Evolutionary conservation across 306 rosid genomes (phyloP), one percentile per base, ranked within the genome.

Genomic region (Myrica gale): DNA sequence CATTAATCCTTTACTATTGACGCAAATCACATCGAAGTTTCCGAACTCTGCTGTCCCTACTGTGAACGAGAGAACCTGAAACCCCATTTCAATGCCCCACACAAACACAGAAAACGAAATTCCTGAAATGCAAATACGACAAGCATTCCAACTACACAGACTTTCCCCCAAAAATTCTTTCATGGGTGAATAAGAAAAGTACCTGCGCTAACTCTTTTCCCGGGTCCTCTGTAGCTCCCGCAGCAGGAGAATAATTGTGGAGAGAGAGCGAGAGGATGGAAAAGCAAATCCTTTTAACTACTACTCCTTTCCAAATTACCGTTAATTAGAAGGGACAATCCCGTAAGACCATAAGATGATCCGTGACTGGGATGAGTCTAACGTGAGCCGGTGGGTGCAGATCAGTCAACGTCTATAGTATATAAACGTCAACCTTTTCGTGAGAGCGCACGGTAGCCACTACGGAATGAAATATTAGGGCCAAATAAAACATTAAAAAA

Each of bases 251-350:
- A 75, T 7, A 37, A 72, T 44, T 75, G 51, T 65, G 44, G 62
- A 63, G 69, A 77, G 56, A 57, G 71, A 69, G 70, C 57, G 79
- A 74, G 71, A 61, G 20, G 42, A 60, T 51, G 71, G 9, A 69
- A 47, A 77, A 26, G 78, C 52, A 75, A 74, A 65, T 13, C 68
- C 60, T 57, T 57, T 62, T 26, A 84, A 82, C 86, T 74, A 77
- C 80, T 88, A 71, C 76, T 69, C 65, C 60, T 79, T 79, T 23
- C 76, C 54, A 73, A 81, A 78, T 69, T 81, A 83, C 75, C 77
- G 79, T 87, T 81, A 76, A 65, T 39, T 5, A 17, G 15, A 7
- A 65, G n/a, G 26, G 48, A 41, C 48, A 65, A 65, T 41, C 12
- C 12, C 42, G 21, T 7, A 0, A 42, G 46, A 42, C 5, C 20